These are phyloP conservation scores for Panus rudis DNA, from an alignment of 768 basidiomycete genomes.

Conservation along the genomic window DNA sequence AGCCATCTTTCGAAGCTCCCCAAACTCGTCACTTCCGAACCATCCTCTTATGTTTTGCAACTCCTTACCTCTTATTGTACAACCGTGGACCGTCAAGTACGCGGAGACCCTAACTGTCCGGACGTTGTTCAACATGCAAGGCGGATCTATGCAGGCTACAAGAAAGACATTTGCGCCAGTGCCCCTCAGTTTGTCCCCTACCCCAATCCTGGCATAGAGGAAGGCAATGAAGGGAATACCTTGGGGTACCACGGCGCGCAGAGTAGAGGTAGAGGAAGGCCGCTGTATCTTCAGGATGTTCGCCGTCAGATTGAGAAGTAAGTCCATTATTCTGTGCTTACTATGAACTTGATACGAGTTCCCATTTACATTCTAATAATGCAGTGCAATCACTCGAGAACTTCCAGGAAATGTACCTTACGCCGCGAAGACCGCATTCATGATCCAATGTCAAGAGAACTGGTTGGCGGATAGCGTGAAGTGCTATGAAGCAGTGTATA, in stretches of 20 bases:
- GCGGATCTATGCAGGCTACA: constrained; percentile 26
- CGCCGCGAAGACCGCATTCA: constrained; percentile 32
- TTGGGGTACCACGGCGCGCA: neutral
- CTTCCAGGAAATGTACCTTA: constrained; percentile 39
- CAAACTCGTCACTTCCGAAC: constrained; percentile 9
- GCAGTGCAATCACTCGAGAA: constrained; percentile 37
- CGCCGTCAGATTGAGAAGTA: constrained; percentile 28
- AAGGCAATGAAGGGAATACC: constrained; percentile 5
- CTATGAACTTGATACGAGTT: too few relatives aligned
- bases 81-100: neutral
- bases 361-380: too few relatives aligned
- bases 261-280: constrained; percentile 8
- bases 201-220: constrained; percentile 6
- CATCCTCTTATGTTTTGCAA: constrained; percentile 12
- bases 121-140: constrained; percentile 30
- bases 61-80: constrained; percentile 8
- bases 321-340: constrained; percentile 6
- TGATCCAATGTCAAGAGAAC: constrained; percentile 27
- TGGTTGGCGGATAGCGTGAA: constrained; percentile 30
- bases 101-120: constrained; percentile 9
- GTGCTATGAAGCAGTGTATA: constrained; percentile 29
- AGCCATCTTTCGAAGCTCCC: constrained; percentile 10
- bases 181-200: constrained; percentile 37
- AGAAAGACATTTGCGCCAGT: constrained; percentile 29
- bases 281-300: constrained; percentile 27